phyloP scores from a whole-genome alignment of 2,329 filamentous ascomycete genomes.

The Fusarium sublunatum region DNA sequence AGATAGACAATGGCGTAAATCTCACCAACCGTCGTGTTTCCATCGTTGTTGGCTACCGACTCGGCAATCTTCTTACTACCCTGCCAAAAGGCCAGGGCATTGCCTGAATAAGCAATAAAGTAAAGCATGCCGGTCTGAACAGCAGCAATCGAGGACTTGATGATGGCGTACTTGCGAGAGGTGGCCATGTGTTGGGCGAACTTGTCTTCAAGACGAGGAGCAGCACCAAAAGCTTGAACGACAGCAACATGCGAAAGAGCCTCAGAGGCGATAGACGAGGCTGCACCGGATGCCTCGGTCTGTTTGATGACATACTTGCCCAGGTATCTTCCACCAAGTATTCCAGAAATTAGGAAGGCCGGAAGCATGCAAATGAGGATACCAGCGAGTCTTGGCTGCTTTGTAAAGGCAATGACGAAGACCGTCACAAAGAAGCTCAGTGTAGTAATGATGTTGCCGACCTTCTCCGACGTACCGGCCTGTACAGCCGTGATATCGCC shows the following conservation, averaged over 20 bases:
- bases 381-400: slow-evolving; percentile 69
- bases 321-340: slow-evolving; percentile 66
- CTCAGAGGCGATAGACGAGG: slow-evolving; percentile 71
- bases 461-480: slow-evolving; percentile 77
- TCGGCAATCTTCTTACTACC: slow-evolving; percentile 64
- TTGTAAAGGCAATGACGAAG: slow-evolving; percentile 74
- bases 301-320: slow-evolving; percentile 62
- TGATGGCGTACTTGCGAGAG: slow-evolving; percentile 64
- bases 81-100: slow-evolving; percentile 75
- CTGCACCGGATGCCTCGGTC: slow-evolving; percentile 58
- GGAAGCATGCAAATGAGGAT: slow-evolving; percentile 72
- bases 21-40: slow-evolving; percentile 54
- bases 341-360: slow-evolving; percentile 69
- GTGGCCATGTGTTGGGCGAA: slow-evolving; percentile 57
- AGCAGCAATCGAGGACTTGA: slow-evolving; percentile 66
- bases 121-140: slow-evolving; percentile 70
- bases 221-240: slow-evolving; percentile 72
- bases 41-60: slow-evolving; percentile 48
- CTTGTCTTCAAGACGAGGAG: slow-evolving; percentile 55
- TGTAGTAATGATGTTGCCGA: slow-evolving; percentile 71
- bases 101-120: slow-evolving; percentile 74
- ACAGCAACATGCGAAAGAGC: slow-evolving; percentile 68
- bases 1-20: slow-evolving; percentile 63
- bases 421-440: slow-evolving; percentile 74
- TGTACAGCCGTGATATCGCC: slow-evolving; percentile 74